phyloP scores from a whole-genome alignment of 768 basidiomycete genomes.

The Pilatotrama ljubarskyi region DNA sequence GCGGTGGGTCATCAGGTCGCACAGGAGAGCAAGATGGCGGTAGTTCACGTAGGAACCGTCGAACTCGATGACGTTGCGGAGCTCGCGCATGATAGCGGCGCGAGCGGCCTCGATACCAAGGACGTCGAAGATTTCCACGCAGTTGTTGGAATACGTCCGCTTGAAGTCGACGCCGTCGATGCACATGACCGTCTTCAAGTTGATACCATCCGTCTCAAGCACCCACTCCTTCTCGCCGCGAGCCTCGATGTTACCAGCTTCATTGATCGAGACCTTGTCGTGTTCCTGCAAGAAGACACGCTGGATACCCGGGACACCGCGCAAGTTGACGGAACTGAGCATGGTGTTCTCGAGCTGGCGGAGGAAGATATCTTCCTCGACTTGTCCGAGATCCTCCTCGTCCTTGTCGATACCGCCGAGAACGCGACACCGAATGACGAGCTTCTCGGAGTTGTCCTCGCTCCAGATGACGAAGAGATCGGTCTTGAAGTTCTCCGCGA shows the following conservation, averaged over 20 bases:
- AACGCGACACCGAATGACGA: slow-evolving; percentile 95
- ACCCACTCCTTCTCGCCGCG: slow-evolving; percentile 87
- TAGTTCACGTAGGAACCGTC: slow-evolving; percentile 99
- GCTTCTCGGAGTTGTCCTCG: slow-evolving; percentile 97
- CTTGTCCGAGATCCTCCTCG: slow-evolving; percentile 68
- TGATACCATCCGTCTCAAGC: slow-evolving; percentile 95
- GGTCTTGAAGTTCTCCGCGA: slow-evolving; percentile 92
- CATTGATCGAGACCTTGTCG: slow-evolving; percentile 66
- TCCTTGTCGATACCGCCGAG: slow-evolving; percentile 83
- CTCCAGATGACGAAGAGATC: slow-evolving; percentile 99
- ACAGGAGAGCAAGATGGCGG: slow-evolving; percentile 92
- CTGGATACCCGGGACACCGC: slow-evolving; percentile 88
- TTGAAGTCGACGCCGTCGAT: slow-evolving; percentile 93
- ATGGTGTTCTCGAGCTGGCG: slow-evolving; percentile 96
- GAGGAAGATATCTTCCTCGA: slow-evolving; percentile 95
- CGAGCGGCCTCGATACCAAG: slow-evolving; percentile 97
- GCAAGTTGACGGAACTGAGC: slow-evolving; percentile 91
- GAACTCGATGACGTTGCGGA: slow-evolving; percentile 96
- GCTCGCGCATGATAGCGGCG: slow-evolving; percentile 89
- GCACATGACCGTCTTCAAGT: slow-evolving; percentile 92
- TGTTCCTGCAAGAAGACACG: slow-evolving; percentile 93
- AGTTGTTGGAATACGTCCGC: slow-evolving; percentile 96
- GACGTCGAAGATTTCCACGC: slow-evolving; percentile 91
- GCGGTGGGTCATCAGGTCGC: slow-evolving; percentile 97
- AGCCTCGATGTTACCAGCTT: slow-evolving; percentile 65